phyloP scores from a whole-genome alignment of 2,329 filamentous ascomycete species.

The Curvularia verruculosa region DNA sequence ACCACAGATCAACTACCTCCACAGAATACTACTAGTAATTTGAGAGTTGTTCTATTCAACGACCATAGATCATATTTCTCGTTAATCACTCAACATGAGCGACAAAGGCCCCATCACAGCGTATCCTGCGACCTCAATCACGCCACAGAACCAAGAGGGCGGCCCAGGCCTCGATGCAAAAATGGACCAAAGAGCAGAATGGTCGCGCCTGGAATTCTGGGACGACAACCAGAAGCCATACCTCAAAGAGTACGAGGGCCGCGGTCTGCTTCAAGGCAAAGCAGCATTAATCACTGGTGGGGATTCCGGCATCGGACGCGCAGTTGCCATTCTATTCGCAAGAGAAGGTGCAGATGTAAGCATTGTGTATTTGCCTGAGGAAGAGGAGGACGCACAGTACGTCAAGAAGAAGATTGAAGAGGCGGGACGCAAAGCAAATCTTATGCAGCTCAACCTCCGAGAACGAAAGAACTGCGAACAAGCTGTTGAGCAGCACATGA shows the following conservation, averaged over 20 bases:
- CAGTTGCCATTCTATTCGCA: constrained; percentile 74
- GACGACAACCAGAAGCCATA: constrained; percentile 30
- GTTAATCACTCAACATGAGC: constrained; percentile 14
- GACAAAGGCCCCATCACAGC: constrained; percentile 23
- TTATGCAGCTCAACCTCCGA: constrained; percentile 61
- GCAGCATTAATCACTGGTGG: constrained; percentile 72
- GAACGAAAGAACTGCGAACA: constrained; percentile 70
- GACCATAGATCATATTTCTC: not conserved
- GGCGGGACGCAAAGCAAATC: constrained; percentile 61
- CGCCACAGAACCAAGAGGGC: constrained; percentile 23
- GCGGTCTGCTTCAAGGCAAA: constrained; percentile 36
- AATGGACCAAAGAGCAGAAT: constrained; percentile 25
- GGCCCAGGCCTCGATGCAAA: constrained; percentile 25
- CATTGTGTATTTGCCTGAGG: constrained; percentile 74
- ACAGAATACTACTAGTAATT: not conserved
- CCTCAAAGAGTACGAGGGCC: constrained; percentile 30
- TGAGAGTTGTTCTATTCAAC: not conserved
- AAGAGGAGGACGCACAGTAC: constrained; percentile 74
- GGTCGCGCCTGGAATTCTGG: constrained; percentile 30
- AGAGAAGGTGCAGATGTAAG: constrained; percentile 76
- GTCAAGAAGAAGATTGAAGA: constrained; percentile 72
- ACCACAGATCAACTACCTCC: not conserved
- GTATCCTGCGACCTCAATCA: constrained; percentile 27
- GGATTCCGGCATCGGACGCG: constrained; percentile 76
- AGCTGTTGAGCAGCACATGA: constrained; percentile 67